Evolutionary conservation across 768 basidiomycete species (phyloP).

Genomic region (Sporobolomyces roseus): DNA sequence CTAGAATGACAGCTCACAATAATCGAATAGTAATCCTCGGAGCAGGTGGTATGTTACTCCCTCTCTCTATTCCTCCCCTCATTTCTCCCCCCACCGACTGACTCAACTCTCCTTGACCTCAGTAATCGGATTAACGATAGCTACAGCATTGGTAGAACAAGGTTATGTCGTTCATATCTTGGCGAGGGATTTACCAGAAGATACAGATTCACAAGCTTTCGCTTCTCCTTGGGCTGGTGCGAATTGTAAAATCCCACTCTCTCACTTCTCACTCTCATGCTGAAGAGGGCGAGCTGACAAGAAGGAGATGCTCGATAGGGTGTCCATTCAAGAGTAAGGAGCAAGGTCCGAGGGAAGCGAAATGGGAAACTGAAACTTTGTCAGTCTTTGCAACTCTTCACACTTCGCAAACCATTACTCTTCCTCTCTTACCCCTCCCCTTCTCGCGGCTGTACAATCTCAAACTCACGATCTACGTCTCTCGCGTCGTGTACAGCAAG

Average conservation of each 20-base stretch:
- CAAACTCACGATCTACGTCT: no score
- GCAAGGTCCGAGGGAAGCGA: constrained; percentile 25
- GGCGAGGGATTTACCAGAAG: constrained; percentile 49
- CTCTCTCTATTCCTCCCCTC: not conserved
- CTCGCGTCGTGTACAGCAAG: not conserved
- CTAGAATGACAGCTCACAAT: not conserved
- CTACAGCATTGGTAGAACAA: constrained; percentile 43
- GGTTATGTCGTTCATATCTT: constrained; percentile 46
- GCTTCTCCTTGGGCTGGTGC: constrained; percentile 49
- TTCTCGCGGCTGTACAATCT: no score
- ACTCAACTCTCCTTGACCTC: no score
- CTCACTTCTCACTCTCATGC: no score
- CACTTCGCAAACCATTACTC: no score
- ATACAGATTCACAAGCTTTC: constrained; percentile 45
- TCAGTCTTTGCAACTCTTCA: constrained; percentile 7
- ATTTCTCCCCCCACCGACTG: not conserved
- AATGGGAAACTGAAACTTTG: constrained; percentile 33
- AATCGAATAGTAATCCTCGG: constrained; percentile 46
- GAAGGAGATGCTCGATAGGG: no score
- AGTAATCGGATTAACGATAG: constrained; percentile 49
- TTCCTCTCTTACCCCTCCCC: no score
- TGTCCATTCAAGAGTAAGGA: constrained; percentile 44
- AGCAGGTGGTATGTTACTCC: constrained; percentile 45
- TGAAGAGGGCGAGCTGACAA: no score
- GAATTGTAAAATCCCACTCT: no score